phyloP scores from a whole-genome alignment of 1,284 basidiomycete genomes.

The Singerocomus rubriflavus region DNA sequence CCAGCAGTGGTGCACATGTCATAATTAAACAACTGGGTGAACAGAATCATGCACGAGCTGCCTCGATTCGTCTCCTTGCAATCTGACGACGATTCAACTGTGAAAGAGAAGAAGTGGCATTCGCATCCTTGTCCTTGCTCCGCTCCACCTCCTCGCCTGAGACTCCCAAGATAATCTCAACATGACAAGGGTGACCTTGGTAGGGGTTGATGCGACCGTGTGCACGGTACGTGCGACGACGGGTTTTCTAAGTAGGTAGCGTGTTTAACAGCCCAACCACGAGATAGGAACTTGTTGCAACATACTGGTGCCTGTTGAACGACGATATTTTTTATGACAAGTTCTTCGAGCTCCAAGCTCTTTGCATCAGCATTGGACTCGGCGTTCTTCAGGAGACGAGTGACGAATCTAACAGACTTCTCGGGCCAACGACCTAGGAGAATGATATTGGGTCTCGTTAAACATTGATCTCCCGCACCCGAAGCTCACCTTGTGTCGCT shows the following conservation, averaged over 20 bases:
- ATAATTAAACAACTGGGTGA: constrained; percentile 1
- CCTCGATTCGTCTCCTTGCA: constrained; percentile 80
- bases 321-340: constrained; percentile 95
- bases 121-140: constrained; percentile 76
- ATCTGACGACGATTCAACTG: constrained; percentile 81
- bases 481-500: constrained; percentile 84
- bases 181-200: constrained; percentile 92
- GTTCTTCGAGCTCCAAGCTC: constrained; percentile 90
- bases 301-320: constrained; percentile 96
- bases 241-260: constrained; percentile 76
- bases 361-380: constrained; percentile 99
- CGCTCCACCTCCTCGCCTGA: constrained; percentile 84
- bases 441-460: constrained; percentile 1
- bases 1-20: constrained; percentile 1
- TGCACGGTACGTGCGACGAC: constrained; percentile 98
- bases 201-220: constrained; percentile 93
- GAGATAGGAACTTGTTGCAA: constrained; percentile 15
- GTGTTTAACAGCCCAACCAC: neutral
- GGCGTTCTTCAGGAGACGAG: constrained; percentile 96
- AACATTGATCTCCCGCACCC: neutral
- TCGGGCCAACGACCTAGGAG: constrained; percentile 98
- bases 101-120: constrained; percentile 45
- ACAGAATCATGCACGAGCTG: constrained; percentile 47
- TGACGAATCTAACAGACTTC: constrained; percentile 97
- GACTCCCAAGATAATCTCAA: constrained; percentile 89